Evolutionary conservation across 768 basidiomycete species (phyloP).

Genomic region (Lactifluus volemus): DNA sequence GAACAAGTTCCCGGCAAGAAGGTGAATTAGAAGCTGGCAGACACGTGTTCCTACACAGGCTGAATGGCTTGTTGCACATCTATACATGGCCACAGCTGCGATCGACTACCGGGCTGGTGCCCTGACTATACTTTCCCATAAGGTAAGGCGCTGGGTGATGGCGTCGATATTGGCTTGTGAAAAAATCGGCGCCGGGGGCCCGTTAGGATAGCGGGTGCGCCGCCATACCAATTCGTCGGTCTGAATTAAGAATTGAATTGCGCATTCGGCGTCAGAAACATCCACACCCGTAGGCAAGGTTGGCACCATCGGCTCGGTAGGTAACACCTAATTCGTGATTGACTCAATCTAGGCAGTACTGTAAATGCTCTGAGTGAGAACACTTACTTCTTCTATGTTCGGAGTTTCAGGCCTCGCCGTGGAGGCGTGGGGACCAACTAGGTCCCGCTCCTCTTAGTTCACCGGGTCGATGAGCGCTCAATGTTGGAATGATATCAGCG

Average conservation of each 20-base stretch:
- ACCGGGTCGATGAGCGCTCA: not conserved
- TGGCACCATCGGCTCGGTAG: not conserved
- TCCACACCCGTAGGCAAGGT: not conserved
- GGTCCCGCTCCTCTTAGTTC: not conserved
- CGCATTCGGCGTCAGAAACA: conserved; percentile 10
- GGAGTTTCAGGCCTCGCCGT: not conserved
- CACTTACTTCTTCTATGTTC: conserved; percentile 8
- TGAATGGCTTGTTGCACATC: not conserved
- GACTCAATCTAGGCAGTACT: not conserved
- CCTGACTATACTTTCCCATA: conserved; percentile 21
- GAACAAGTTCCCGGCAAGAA: not conserved
- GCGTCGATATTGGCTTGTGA: conserved; percentile 17
- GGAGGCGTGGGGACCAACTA: not conserved
- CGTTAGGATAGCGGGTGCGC: conserved; percentile 14
- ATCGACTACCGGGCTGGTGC: conserved; percentile 7
- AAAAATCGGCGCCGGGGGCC: conserved; percentile 10
- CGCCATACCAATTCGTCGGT: conserved; percentile 20
- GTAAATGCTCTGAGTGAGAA: not conserved
- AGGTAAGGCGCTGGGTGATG: conserved; percentile 9
- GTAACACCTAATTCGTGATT: conserved; percentile 9
- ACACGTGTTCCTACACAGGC: not conserved
- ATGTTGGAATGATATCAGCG: not conserved
- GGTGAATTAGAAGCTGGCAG: not conserved
- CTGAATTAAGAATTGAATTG: conserved; percentile 13
- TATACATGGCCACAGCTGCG: not conserved